Evolutionary conservation across 257 asterid genomes (phyloP).

Genomic region (Ilex asprella): DNA sequence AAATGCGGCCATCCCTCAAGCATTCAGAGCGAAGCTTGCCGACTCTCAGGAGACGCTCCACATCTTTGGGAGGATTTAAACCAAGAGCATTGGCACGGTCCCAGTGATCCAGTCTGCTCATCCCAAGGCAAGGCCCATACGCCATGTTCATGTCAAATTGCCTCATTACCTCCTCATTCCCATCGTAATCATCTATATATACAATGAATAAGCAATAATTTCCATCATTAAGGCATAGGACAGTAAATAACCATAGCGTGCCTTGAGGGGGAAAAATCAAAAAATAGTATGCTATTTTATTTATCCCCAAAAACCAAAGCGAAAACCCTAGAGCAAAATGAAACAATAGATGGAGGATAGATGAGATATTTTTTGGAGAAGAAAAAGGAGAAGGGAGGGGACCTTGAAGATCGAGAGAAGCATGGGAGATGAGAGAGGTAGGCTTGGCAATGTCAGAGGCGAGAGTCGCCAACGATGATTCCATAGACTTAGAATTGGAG

Average conservation of each 20-base stretch:
- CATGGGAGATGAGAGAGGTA: slow-evolving; percentile 53
- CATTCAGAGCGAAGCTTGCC: slow-evolving; percentile 38
- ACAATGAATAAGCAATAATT: neutral
- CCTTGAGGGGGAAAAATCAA: too few species aligned
- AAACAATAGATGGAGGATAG: neutral
- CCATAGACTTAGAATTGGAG: slow-evolving; percentile 11
- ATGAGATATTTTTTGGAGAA: neutral
- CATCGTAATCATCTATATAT: slow-evolving; percentile 45
- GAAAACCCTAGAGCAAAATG: neutral
- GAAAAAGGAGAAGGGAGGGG: neutral
- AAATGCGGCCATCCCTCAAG: slow-evolving; percentile 76
- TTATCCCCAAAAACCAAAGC: neutral
- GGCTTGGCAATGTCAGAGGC: slow-evolving; percentile 56
- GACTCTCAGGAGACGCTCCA: slow-evolving; percentile 32
- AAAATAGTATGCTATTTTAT: too few species aligned
- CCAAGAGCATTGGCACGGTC: slow-evolving; percentile 57
- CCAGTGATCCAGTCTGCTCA: slow-evolving; percentile 69
- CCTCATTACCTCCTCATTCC: slow-evolving; percentile 50
- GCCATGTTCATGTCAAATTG: slow-evolving; percentile 77
- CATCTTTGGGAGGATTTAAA: slow-evolving; percentile 49
- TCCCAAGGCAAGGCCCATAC: slow-evolving; percentile 81
- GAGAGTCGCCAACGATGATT: slow-evolving; percentile 34
- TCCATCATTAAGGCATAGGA: too few species aligned
- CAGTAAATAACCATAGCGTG: too few species aligned
- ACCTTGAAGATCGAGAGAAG: slow-evolving; percentile 66